phyloP scores from a whole-genome alignment of 2,329 filamentous ascomycete species.

The Botryotinia convoluta region DNA sequence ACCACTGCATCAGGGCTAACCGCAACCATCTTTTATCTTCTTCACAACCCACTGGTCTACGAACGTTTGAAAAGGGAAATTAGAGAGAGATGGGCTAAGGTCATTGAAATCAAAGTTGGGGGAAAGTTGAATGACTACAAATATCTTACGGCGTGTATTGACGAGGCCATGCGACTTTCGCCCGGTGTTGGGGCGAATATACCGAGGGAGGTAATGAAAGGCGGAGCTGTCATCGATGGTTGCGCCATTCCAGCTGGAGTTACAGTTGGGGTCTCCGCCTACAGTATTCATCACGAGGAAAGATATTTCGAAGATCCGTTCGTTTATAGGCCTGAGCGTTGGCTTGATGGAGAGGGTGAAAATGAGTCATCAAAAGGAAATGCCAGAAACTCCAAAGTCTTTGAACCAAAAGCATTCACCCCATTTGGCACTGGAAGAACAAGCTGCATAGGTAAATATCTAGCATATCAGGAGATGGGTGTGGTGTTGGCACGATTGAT shows the following conservation, averaged over 20 bases:
- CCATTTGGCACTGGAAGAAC: neutral
- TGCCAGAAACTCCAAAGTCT: neutral
- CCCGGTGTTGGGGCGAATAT: conserved; percentile 28
- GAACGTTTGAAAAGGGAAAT: neutral
- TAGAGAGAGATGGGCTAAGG: neutral
- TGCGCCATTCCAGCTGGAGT: conserved; percentile 41
- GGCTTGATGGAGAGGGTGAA: neutral
- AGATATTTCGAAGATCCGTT: neutral
- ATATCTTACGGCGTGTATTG: conserved; percentile 45
- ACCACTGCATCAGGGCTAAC: neutral
- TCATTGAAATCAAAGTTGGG: neutral
- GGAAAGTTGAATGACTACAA: conserved; percentile 35
- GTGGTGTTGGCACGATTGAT: conserved; percentile 16
- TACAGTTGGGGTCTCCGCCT: conserved; percentile 44
- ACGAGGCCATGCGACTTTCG: conserved; percentile 31
- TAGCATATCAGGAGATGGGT: conserved; percentile 16
- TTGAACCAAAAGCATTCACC: neutral
- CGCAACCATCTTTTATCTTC: neutral
- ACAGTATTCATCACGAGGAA: conserved; percentile 27
- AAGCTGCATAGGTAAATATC: conserved; percentile 5
- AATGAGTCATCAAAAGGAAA: neutral
- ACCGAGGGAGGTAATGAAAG: conserved; percentile 27
- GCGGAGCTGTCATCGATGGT: conserved; percentile 31
- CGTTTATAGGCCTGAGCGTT: neutral
- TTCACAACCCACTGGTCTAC: neutral